Conservation (phyloP, 495 filamentous ascomycete genomes). For the Bryoglossum gracile region DNA sequence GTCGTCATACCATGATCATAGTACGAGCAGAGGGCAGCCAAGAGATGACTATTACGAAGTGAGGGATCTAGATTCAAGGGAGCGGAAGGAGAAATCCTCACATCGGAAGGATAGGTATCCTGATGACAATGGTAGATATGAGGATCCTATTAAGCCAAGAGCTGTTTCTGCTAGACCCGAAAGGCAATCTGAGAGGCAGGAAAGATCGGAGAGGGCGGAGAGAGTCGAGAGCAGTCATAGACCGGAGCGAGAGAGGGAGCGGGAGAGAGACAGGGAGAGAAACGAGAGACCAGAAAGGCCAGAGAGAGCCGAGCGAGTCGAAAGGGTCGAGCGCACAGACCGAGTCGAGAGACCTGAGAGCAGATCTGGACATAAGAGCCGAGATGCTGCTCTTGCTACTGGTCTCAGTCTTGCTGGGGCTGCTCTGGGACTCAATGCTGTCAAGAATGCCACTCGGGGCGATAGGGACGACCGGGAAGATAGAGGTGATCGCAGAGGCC, state of each 20-base stretch:
- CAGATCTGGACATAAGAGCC: not conserved
- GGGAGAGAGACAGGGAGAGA: no score
- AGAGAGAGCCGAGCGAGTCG: constrained; percentile 8
- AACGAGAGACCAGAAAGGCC: constrained; percentile 8
- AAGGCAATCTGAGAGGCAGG: not conserved
- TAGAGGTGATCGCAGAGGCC: constrained; percentile 30
- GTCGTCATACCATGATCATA: constrained; percentile 40
- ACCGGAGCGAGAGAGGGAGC: not conserved
- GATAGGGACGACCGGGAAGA: constrained; percentile 26
- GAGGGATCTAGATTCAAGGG: constrained; percentile 17
- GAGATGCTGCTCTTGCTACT: constrained; percentile 19
- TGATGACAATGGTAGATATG: no score
- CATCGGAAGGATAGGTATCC: constrained; percentile 17
- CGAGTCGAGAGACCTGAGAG: constrained; percentile 8
- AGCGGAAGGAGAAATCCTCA: constrained; percentile 4
- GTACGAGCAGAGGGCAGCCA: constrained; percentile 14
- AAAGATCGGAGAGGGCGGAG: not conserved
- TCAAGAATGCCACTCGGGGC: constrained; percentile 19
- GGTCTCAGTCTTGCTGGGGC: constrained; percentile 25
- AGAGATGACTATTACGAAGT: constrained; percentile 22
- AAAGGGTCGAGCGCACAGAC: constrained; percentile 16
- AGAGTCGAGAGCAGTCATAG: not conserved
- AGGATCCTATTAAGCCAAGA: constrained; percentile 21
- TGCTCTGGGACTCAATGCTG: constrained; percentile 22
- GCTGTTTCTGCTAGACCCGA: constrained; percentile 18